Percentiles rank a stretch among this genome's conserved stretches.
These are phyloP conservation scores for Fomitopsis betulina DNA, from an alignment of 1,284 basidiomycete genomes.

Conservation along the genomic window DNA sequence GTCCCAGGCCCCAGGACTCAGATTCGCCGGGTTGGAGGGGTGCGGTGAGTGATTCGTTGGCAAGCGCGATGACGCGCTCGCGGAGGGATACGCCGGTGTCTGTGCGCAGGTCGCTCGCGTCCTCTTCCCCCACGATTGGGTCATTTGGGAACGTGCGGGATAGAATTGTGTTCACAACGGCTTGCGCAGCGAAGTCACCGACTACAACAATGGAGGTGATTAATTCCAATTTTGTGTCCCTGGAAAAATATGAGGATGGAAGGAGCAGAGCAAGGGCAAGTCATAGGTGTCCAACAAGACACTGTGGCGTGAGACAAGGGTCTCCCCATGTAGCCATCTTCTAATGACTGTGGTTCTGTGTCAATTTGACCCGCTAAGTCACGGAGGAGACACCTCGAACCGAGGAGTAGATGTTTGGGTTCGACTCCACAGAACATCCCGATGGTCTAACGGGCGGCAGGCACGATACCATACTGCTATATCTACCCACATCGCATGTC, in stretches of 20 bases:
- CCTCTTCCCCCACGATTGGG: constrained; percentile 94
- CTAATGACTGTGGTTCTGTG: too few species aligned
- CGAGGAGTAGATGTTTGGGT: neutral
- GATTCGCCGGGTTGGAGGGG: constrained; percentile 49
- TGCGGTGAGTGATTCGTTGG: constrained; percentile 74
- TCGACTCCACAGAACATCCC: too few species aligned
- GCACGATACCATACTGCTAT: too few species aligned
- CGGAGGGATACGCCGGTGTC: constrained; percentile 50
- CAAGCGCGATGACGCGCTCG: constrained; percentile 75
- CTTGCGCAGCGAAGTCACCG: constrained; percentile 89
- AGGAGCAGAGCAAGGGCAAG: too few species aligned
- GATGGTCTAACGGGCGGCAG: too few species aligned
- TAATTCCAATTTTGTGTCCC: neutral
- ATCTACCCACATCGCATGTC: too few species aligned
- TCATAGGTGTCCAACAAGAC: too few species aligned
- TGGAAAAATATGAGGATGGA: too few species aligned
- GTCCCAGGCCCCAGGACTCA: constrained; percentile 64
- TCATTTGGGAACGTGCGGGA: constrained; percentile 77
- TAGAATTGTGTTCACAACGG: constrained; percentile 82
- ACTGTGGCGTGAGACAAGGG: too few species aligned
- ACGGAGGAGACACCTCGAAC: too few species aligned
- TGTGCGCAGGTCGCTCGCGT: constrained; percentile 74
- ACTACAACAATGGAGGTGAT: constrained; percentile 42
- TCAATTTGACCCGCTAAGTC: too few species aligned
- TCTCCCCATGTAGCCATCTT: too few species aligned